Percentiles rank a stretch among this genome's conserved stretches.
phyloP scores from a whole-genome alignment of 228 moss, liverwort and hornwort genomes.

The Sphagnum fallax region DNA sequence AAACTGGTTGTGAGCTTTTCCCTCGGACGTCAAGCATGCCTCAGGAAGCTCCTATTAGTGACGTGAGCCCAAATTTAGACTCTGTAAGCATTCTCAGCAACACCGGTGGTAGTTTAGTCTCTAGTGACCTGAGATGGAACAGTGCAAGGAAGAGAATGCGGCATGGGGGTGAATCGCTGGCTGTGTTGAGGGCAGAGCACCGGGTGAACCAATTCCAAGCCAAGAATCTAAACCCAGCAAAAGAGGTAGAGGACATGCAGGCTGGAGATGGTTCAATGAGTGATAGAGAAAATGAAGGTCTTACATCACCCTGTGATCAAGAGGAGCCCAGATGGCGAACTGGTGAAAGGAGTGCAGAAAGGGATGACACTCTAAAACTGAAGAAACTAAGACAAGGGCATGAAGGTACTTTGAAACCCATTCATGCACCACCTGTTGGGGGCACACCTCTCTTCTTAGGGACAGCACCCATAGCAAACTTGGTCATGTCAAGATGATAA shows the following conservation, averaged over 20 bases:
- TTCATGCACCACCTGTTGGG: constrained; percentile 3
- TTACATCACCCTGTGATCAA: neutral
- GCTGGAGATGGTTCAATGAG: neutral
- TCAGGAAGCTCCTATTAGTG: neutral
- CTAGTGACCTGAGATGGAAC: constrained; percentile 2
- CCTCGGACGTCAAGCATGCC: neutral
- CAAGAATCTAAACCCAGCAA: neutral
- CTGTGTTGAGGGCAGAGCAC: constrained; percentile 1
- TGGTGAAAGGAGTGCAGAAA: constrained; percentile 2
- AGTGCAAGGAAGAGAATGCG: constrained; percentile 2
- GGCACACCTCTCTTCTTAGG: constrained; percentile 1
- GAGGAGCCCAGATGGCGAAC: constrained; percentile 4
- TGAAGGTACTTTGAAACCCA: constrained; percentile 1
- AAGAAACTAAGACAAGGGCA: constrained; percentile 5
- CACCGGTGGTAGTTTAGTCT: neutral
- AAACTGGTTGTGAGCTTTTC: neutral
- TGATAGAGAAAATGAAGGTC: constrained; percentile 3
- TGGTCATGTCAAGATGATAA: constrained; percentile 4
- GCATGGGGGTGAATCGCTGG: neutral
- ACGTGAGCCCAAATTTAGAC: neutral
- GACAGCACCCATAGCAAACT: constrained; percentile 1
- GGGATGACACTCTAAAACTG: neutral
- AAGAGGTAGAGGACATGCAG: neutral
- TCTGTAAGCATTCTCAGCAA: constrained; percentile 1
- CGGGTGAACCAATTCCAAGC: neutral